phyloP scores from a whole-genome alignment of 2,329 filamentous ascomycete genomes.

The Epichloe amarillans region DNA sequence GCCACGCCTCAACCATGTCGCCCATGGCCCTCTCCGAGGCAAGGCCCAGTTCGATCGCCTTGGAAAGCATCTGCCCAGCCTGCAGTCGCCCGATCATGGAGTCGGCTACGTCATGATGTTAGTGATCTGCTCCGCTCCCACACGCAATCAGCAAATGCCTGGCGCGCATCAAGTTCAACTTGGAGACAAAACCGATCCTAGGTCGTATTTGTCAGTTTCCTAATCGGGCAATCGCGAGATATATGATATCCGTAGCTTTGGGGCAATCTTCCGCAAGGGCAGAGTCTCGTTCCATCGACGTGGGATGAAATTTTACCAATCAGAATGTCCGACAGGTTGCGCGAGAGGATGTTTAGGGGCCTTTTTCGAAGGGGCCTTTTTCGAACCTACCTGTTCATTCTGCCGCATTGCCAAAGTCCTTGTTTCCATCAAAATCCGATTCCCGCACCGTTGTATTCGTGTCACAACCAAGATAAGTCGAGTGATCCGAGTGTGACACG shows the following conservation, averaged over 20 bases:
- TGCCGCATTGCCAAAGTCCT: too few species aligned
- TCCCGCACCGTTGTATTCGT: neutral
- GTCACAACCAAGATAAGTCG: neutral
- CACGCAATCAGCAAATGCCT: too few species aligned
- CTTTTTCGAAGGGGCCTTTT: slow-evolving; percentile 7
- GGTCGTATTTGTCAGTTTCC: too few species aligned
- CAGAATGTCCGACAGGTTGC: too few species aligned
- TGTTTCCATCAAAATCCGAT: neutral
- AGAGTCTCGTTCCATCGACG: too few species aligned
- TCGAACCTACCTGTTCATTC: slow-evolving; percentile 2
- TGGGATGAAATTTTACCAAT: too few species aligned
- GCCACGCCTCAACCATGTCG: slow-evolving; percentile 16
- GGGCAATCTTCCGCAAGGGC: too few species aligned
- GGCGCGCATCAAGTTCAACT: too few species aligned
- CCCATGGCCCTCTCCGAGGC: slow-evolving; percentile 14
- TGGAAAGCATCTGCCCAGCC: slow-evolving; percentile 12
- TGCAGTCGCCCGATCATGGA: slow-evolving; percentile 15
- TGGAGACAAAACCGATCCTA: too few species aligned
- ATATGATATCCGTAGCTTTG: too few species aligned
- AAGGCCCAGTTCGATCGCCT: slow-evolving; percentile 14
- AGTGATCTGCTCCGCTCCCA: neutral
- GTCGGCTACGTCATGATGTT: slow-evolving; percentile 7
- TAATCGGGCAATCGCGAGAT: too few species aligned
- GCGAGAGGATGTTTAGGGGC: too few species aligned
- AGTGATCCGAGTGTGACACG: neutral